Evolutionary conservation across 257 asterid species (phyloP), one percentile per base, ranked within the genome.

Genomic region (Scutellaria barbata): DNA sequence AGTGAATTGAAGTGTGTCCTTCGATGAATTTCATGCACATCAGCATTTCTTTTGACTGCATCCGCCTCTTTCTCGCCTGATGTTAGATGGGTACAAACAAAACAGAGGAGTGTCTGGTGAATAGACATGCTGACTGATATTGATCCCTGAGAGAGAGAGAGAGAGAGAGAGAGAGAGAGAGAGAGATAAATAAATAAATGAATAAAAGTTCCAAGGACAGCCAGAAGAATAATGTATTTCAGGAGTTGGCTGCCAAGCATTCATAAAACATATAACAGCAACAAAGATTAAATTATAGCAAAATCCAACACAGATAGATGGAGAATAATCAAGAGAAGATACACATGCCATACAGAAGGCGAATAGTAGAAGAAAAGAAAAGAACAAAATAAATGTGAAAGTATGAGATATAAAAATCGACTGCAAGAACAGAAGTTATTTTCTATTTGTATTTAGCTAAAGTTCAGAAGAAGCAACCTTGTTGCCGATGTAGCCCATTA

Each of bases 401-500:
- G 52, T 13, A 13, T 8, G 66, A 47, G 43, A 40, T 42, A 16
- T 56, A 65, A 16, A 46, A 65, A 59, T 59, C 2, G 1, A 68
- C 30, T 14, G 45, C 41, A 75, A 61, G 61, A 30, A 53, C 59
- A 46, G 35, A 50, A 35, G 6, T 11, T 6, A 74, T 58, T 30
- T 66, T 6, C 5, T 39, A 11, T 66, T 74, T 18, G 47, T 41
- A 12, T 22, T 47, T 7, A 74, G 51, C 68, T 50, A 57, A 66
- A 43, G 45, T 35, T 46, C 51, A 68, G 79, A 81, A 74, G 59
- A 76, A 65, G 79, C 62, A 52, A 93, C 98, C 98, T 93, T 93
- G 94, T 93, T 93, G 73, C 98, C 98, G 12, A 93, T 90, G 84
- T 81, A 93, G 70, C 98, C 98, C 98, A 93, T 87, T 42, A 85